A percentile compares a stretch with the other conserved stretches of the same genome.
Conservation (phyloP, 129 eudicot species). For the Arctium minus region DNA sequence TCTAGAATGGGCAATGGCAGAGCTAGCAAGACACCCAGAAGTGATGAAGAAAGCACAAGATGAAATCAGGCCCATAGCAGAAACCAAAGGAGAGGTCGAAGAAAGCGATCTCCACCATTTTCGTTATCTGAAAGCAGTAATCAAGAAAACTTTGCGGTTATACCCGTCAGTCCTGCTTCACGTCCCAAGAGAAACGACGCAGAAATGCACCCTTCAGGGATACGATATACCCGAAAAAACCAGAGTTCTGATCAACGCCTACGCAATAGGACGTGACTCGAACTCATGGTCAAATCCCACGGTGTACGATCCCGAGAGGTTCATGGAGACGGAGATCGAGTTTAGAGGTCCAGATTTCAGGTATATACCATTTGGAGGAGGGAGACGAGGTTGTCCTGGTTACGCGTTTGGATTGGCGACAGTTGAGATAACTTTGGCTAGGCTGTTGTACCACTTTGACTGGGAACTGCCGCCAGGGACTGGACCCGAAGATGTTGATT, state of each 20-base stretch:
- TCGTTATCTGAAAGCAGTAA: conserved; percentile 41
- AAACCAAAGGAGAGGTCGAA: conserved; percentile 19
- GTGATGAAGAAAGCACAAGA: conserved; percentile 42
- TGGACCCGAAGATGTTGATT: conserved; percentile 27
- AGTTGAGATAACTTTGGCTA: conserved; percentile 47
- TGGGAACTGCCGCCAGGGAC: conserved; percentile 44
- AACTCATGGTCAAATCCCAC: conserved; percentile 46
- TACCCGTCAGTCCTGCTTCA: conserved; percentile 59
- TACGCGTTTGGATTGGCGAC: conserved; percentile 45
- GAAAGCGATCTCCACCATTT: conserved; percentile 40
- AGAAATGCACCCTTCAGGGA: conserved; percentile 38
- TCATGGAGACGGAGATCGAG: conserved; percentile 34
- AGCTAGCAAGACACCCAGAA: conserved; percentile 37
- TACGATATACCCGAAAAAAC: conserved; percentile 43
- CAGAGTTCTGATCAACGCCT: conserved; percentile 41
- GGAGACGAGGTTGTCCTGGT: conserved; percentile 59
- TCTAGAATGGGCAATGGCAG: conserved; percentile 54
- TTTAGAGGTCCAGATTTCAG: conserved; percentile 49
- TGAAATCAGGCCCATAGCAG: conserved; percentile 31
- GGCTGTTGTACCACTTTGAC: conserved; percentile 42
- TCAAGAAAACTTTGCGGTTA: conserved; percentile 51
- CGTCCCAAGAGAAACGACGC: conserved; percentile 51
- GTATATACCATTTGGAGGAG: conserved; percentile 56
- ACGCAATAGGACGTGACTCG: conserved; percentile 45
- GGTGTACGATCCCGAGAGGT: conserved; percentile 47